Conservation (phyloP, 345 rosid genomes). For the Pugionium cornutum region DNA sequence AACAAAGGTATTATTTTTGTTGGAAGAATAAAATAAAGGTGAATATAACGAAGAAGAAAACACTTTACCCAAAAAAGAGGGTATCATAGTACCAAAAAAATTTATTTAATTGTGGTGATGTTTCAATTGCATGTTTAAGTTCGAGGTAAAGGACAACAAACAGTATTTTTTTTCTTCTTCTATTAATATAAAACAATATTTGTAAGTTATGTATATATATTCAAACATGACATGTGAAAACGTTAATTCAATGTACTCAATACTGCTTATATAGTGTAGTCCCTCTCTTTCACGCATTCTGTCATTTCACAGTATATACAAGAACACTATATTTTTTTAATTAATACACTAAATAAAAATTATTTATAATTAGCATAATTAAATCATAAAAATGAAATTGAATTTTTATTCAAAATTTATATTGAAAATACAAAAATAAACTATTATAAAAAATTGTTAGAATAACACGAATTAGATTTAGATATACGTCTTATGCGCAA, state of each 20-base stretch:
- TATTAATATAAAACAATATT: background rate
- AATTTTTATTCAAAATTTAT: too few relatives aligned
- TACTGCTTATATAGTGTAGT: background rate
- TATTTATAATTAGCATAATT: too few relatives aligned
- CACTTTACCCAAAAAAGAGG: conserved; percentile 26
- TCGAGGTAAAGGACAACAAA: conserved; percentile 1
- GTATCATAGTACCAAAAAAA: conserved; percentile 27
- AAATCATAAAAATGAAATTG: too few relatives aligned
- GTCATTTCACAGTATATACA: too few relatives aligned
- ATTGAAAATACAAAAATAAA: too few relatives aligned
- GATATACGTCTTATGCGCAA: too few relatives aligned
- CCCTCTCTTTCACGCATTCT: too few relatives aligned
- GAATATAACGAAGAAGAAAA: conserved; percentile 26
- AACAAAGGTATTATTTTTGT: too few relatives aligned
- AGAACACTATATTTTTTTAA: too few relatives aligned
- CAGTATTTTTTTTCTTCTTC: background rate
- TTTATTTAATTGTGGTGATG: conserved; percentile 2
- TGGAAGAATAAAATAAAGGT: conserved; percentile 6
- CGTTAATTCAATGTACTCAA: background rate
- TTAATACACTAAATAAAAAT: too few relatives aligned
- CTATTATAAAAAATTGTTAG: too few relatives aligned
- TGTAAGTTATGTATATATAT: background rate
- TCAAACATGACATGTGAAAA: background rate
- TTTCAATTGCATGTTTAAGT: conserved; percentile 26
- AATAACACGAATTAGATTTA: too few relatives aligned